Percentiles rank a stretch among this genome's conserved stretches.
These are phyloP conservation scores for Citrus reticulata DNA, from an alignment of 345 rosid genomes.

Conservation along the genomic window DNA sequence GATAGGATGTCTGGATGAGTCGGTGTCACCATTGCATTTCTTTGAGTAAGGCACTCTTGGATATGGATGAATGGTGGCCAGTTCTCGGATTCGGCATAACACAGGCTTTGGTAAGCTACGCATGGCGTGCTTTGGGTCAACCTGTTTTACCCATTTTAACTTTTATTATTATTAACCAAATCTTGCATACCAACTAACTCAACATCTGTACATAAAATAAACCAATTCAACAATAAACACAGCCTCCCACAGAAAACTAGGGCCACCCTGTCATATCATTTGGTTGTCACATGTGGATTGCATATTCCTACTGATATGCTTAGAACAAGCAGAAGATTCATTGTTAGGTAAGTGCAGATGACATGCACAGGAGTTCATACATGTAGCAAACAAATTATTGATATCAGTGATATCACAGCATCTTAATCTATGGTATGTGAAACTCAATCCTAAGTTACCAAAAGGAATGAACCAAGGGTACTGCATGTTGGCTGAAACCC, in stretches of 20 bases:
- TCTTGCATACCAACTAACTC: background rate
- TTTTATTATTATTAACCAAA: background rate
- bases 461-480: background rate
- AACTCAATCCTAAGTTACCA: background rate
- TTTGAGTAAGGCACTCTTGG: constrained; percentile 42
- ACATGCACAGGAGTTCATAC: background rate
- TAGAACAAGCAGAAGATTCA: background rate
- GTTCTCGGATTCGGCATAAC: constrained; percentile 56
- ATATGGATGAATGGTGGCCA: constrained; percentile 69
- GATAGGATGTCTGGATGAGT: constrained; percentile 11
- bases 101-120: constrained; percentile 55
- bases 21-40: constrained; percentile 2
- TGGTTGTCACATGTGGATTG: background rate
- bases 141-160: constrained; percentile 41
- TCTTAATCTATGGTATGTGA: background rate
- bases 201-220: background rate
- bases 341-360: background rate
- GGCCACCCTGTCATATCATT: background rate
- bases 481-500: background rate
- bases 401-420: background rate
- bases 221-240: background rate
- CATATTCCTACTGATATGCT: background rate
- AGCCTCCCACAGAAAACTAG: background rate
- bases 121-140: constrained; percentile 33
- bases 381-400: background rate